Evolutionary conservation across 2,329 filamentous ascomycete species (phyloP).

Genomic region (Ophiostoma tasmaniense): DNA sequence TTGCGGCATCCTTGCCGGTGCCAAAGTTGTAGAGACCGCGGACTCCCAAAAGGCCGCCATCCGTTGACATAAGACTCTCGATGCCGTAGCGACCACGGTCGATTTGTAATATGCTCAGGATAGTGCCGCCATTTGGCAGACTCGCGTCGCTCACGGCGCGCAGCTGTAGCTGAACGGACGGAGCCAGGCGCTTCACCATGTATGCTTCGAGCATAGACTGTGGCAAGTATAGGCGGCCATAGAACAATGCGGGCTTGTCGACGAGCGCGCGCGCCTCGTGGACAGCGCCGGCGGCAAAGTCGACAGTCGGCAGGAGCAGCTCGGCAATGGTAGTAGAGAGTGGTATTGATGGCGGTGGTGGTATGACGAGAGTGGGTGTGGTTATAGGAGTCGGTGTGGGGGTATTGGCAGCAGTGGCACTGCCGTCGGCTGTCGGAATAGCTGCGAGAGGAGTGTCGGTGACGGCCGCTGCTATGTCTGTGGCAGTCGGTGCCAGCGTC

Average conservation of each 20-base stretch:
- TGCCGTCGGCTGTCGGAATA: background rate
- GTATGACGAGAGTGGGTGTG: background rate
- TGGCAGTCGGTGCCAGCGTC: slow-evolving; percentile 18
- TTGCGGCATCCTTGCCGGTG: slow-evolving; percentile 27
- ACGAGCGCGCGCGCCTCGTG: slow-evolving; percentile 21
- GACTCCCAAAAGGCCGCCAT: slow-evolving; percentile 79
- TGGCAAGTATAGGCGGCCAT: slow-evolving; percentile 73
- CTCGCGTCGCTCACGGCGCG: slow-evolving; percentile 66
- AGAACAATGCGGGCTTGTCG: slow-evolving; percentile 45
- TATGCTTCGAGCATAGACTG: slow-evolving; percentile 79
- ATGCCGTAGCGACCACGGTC: slow-evolving; percentile 81
- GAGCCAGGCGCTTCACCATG: slow-evolving; percentile 68
- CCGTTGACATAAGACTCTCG: slow-evolving; percentile 86
- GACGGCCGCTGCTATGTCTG: background rate
- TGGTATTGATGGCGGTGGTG: slow-evolving; percentile 5
- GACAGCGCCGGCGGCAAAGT: slow-evolving; percentile 16
- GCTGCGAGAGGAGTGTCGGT: background rate
- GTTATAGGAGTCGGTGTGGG: background rate
- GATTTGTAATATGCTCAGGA: slow-evolving; percentile 66
- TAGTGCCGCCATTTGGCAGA: slow-evolving; percentile 66
- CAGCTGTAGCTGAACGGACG: slow-evolving; percentile 70
- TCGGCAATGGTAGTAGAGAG: slow-evolving; percentile 4
- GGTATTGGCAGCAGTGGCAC: slow-evolving; percentile 2
- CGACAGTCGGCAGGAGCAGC: slow-evolving; percentile 16
- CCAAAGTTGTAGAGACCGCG: slow-evolving; percentile 94